These are phyloP conservation scores for Fusarium incarnatum DNA, from an alignment of 2,329 filamentous ascomycete genomes.

Conservation along the genomic window DNA sequence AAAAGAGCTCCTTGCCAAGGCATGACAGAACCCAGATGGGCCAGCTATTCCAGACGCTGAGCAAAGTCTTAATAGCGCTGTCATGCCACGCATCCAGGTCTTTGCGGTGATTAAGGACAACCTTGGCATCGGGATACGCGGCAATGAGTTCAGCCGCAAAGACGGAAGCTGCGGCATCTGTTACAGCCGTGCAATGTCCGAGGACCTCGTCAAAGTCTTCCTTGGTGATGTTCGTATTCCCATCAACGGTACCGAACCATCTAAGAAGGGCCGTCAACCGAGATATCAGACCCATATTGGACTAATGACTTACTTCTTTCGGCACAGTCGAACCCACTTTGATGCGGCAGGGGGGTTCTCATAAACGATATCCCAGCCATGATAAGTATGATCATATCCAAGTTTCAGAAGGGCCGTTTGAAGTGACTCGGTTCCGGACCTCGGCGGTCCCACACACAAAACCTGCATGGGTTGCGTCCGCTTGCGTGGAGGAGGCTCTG, in stretches of 20 bases:
- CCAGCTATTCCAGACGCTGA: slow-evolving; percentile 14
- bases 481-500: slow-evolving; percentile 29
- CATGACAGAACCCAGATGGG: not conserved
- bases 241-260: slow-evolving; percentile 25
- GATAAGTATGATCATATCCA: slow-evolving; percentile 50
- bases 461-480: slow-evolving; percentile 52
- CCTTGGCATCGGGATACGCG: slow-evolving; percentile 35
- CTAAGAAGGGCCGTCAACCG: not conserved
- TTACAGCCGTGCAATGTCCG: slow-evolving; percentile 24
- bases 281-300: not conserved
- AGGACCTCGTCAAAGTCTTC: slow-evolving; percentile 30
- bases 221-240: slow-evolving; percentile 9
- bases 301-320: slow-evolving; percentile 11
- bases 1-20: not conserved
- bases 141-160: slow-evolving; percentile 30
- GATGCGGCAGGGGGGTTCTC: slow-evolving; percentile 28
- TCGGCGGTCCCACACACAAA: slow-evolving; percentile 50
- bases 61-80: slow-evolving; percentile 24
- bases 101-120: slow-evolving; percentile 26
- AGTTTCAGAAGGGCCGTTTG: slow-evolving; percentile 49
- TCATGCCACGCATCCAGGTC: slow-evolving; percentile 31
- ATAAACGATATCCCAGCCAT: slow-evolving; percentile 52
- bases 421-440: slow-evolving; percentile 52
- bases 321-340: slow-evolving; percentile 20
- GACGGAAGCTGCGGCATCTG: slow-evolving; percentile 26